phyloP scores from a whole-genome alignment of 2,329 filamentous ascomycete species.

The Cercospora brassicicola region DNA sequence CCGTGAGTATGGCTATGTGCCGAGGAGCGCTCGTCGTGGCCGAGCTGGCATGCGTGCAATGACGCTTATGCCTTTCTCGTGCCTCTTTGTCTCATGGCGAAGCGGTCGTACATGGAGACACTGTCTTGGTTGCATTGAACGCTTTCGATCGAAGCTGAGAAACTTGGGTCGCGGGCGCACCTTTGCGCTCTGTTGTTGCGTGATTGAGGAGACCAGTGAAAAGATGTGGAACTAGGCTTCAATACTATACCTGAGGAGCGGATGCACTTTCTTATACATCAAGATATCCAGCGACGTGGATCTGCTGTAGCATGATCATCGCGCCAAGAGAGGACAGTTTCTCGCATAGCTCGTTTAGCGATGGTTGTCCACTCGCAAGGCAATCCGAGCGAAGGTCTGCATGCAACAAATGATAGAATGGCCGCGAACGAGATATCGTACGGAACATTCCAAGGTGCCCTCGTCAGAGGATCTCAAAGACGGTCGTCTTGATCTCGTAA shows the following conservation, averaged over 20 bases:
- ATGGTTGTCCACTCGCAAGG: neutral
- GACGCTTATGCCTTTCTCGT: neutral
- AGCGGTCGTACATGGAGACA: neutral
- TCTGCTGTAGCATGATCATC: neutral
- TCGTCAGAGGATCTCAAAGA: constrained; percentile 13
- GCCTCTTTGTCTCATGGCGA: neutral
- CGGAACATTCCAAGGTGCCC: neutral
- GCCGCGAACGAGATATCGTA: neutral
- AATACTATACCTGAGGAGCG: neutral
- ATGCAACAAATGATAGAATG: neutral
- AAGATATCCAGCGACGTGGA: neutral
- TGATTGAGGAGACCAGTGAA: neutral
- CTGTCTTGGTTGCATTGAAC: neutral
- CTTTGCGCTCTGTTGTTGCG: neutral
- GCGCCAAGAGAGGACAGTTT: neutral
- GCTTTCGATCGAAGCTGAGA: neutral
- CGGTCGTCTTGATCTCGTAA: constrained; percentile 34
- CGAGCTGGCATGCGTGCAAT: neutral
- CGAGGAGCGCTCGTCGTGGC: neutral
- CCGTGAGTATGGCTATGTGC: neutral
- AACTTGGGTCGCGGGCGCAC: neutral
- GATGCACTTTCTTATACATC: neutral
- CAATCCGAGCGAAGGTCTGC: neutral
- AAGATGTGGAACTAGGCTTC: neutral
- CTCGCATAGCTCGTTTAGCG: constrained; percentile 1